Evolutionary conservation across 805 yeast genomes (phyloP), one percentile per base, ranked within the genome.

Genomic region (Yarrowia osloensis): DNA sequence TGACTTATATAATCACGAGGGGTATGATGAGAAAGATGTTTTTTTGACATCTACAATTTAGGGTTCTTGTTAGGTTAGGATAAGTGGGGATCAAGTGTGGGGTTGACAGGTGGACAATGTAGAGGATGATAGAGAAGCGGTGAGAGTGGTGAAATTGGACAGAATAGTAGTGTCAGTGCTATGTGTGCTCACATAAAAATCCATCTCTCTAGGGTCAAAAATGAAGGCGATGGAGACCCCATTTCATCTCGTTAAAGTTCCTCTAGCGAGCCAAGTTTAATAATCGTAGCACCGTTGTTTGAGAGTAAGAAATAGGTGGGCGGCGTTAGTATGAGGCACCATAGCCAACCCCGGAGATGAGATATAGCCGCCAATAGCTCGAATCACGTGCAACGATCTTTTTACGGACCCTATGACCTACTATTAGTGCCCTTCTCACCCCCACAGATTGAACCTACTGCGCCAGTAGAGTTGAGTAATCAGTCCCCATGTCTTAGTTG

Each of bases 71-170:
- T n/a, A n/a, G n/a, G n/a, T n/a, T n/a, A 4, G 19, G 22, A 28
- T 28, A 28, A 29, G 54, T 19, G 54, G 54, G 54, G 54, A 47
- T 22, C 52, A 47, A 47, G 54, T 47, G 54, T 47, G 54, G 54
- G 54, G 54, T 47, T 47, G 54, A 29, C 54, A 47, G 35, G 22
- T 17, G 21, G 9, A 3, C 22, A 15, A 9, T 2, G n/a, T 17
- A 46, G 21, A 39, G 12, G 2, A 3, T 1, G 22, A 39, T 4
- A 9, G 42, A 8, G 22, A 11, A 4, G 2, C 2, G 7, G 9
- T n/a, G 4, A 19, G 42, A 19, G 42, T 1, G 21, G 1, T 7
- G 12, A 39, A 39, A 37, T 1, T 12, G 35, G 15, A 12, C 15
- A 5, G 31, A 28, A 28, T 8, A 28, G 31, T 5, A 28, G 9